These are phyloP conservation scores for Asterophora parasitica DNA, from an alignment of 768 basidiomycete genomes.

Conservation along the genomic window DNA sequence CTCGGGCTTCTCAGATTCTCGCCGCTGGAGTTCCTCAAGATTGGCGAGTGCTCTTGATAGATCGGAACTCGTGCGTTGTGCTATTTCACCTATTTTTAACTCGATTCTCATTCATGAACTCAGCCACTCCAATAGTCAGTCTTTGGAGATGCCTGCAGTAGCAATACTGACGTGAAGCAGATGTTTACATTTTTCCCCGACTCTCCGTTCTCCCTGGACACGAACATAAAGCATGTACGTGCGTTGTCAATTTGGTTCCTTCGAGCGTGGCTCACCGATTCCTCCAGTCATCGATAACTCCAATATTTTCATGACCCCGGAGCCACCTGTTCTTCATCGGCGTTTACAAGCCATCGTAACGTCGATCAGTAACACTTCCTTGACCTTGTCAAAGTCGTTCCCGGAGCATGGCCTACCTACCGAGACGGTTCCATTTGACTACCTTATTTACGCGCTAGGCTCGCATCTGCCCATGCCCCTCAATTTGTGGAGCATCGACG, in stretches of 20 bases:
- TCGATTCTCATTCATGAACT: background rate
- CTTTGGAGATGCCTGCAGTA: background rate
- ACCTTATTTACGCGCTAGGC: slow-evolving; percentile 57
- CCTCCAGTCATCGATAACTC: slow-evolving; percentile 51
- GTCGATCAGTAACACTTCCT: slow-evolving; percentile 30
- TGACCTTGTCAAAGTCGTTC: slow-evolving; percentile 43
- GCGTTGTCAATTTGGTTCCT: no score
- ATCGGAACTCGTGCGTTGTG: slow-evolving; percentile 50
- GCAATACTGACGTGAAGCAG: slow-evolving; percentile 17
- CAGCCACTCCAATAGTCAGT: slow-evolving; percentile 47
- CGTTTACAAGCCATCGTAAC: slow-evolving; percentile 42
- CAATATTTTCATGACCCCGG: slow-evolving; percentile 37
- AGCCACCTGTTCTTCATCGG: slow-evolving; percentile 24
- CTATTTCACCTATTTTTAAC: background rate
- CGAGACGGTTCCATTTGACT: slow-evolving; percentile 44
- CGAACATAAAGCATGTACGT: slow-evolving; percentile 61
- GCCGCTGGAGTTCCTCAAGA: slow-evolving; percentile 42
- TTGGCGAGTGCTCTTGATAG: slow-evolving; percentile 54
- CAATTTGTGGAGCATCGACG: slow-evolving; percentile 43
- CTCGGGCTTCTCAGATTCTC: slow-evolving; percentile 46
- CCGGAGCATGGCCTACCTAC: slow-evolving; percentile 39
- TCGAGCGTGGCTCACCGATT: background rate
- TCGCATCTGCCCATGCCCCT: slow-evolving; percentile 51
- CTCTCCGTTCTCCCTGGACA: slow-evolving; percentile 56
- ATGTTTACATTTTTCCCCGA: slow-evolving; percentile 56